A percentile compares a stretch with the other conserved stretches of the same genome.
These are phyloP conservation scores for Coniochaeta sp. DNA, from an alignment of 2,329 filamentous ascomycete species.

Conservation along the genomic window DNA sequence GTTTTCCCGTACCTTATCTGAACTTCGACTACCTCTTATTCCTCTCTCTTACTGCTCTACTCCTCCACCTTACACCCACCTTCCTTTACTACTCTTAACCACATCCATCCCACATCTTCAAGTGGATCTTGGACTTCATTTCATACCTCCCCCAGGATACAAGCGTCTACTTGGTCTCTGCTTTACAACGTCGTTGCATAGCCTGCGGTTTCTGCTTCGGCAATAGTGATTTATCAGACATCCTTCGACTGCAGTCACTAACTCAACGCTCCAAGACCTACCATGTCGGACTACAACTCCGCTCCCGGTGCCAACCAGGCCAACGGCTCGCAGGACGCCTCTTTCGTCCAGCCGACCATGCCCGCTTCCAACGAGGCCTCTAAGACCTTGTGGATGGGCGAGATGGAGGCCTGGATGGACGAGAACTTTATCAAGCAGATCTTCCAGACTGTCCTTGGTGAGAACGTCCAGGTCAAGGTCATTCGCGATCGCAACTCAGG, in stretches of 20 bases:
- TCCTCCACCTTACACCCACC: not conserved
- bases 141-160: not conserved
- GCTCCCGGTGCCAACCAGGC: constrained; percentile 9
- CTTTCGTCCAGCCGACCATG: constrained; percentile 14
- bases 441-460: constrained; percentile 80
- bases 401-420: constrained; percentile 98
- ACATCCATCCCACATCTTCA: not conserved
- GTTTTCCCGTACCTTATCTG: not conserved
- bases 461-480: constrained; percentile 98
- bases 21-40: not conserved
- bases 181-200: not conserved
- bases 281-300: constrained; percentile 15
- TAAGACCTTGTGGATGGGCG: constrained; percentile 76
- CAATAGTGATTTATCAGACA: not conserved
- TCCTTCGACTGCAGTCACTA: not conserved
- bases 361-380: constrained; percentile 33
- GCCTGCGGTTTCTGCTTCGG: not conserved
- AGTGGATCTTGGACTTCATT: not conserved
- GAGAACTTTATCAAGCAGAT: constrained; percentile 97
- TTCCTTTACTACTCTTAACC: not conserved
- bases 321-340: constrained; percentile 19
- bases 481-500: constrained; percentile 98
- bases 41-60: not conserved
- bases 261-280: constrained; percentile 11
- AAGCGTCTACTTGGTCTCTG: not conserved